Evolutionary conservation across 164 flowering plant genomes (phyloP), one percentile per base, ranked within the genome.

Genomic region (Annona cherimola): DNA sequence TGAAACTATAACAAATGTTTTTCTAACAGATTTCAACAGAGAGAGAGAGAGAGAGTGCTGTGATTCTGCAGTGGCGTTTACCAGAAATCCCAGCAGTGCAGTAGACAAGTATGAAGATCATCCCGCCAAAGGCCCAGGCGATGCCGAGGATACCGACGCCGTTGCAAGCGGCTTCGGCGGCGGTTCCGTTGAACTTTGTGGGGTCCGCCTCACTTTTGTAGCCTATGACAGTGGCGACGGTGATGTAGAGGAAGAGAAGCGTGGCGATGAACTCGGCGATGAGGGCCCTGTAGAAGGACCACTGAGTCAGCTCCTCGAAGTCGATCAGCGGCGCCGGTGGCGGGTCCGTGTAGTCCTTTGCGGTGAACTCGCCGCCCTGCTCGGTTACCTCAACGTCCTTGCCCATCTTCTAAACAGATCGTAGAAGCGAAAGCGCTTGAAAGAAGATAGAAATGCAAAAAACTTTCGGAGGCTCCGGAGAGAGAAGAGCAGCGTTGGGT

Each of bases 81-180:
- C 90, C 90, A 18, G 89, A 89, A 64, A 87, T 89, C 18, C 90
- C 91, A 61, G 90, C 92, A 44, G 92, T 87, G 83, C 90, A 87
- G 84, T 88, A 87, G 63, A 88, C 92, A 54, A 87, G 90, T 61
- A 88, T 64, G 67, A 88, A 88, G 72, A 87, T 87, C 89, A 85
- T 88, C 73, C 89, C 94, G 19, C 91, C 91, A 41, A 89, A 87
- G 63, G 93, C 86, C 93, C 90, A 87, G 20, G 93, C 91, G 50
- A 89, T 85, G 9, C 91, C 91, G 8, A 89, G 86, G 67, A 87
- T 77, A 35, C 91, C 93, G 63, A 87, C 93, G 0, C 93, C 91
- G 11, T 82, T 82, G 42, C 93, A 87, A 0, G 45, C 74, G 26
- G 80, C 86, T 11, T 61, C 74, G 46, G 55, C 67, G 3, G 40